A percentile compares a stretch with the other conserved stretches of the same genome.
Conservation (phyloP, 2,329 filamentous ascomycete species). For the Fusarium sp. region DNA sequence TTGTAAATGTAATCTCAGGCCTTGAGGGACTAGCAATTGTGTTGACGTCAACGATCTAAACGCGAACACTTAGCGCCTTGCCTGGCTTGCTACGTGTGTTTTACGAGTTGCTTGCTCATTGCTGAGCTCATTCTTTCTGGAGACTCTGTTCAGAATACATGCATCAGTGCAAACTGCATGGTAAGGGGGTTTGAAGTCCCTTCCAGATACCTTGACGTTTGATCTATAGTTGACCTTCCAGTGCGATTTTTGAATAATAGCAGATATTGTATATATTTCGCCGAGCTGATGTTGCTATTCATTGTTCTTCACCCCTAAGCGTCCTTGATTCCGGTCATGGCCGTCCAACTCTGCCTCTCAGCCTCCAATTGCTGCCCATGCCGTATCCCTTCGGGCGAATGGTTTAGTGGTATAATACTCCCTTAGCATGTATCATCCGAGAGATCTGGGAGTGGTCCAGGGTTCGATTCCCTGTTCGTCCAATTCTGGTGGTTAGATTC, state of each 20-base stretch:
- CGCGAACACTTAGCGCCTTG: not conserved
- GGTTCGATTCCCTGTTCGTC: constrained; percentile 32
- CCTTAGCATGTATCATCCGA: constrained; percentile 23
- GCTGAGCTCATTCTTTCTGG: not conserved
- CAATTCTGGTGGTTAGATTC: constrained; percentile 5
- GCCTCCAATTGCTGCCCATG: no score
- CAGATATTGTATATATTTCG: no score
- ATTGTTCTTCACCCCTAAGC: no score
- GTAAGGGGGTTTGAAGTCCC: no score
- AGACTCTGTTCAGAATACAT: not conserved
- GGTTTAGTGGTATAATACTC: constrained; percentile 34
- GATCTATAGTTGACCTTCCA: no score
- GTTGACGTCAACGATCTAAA: constrained; percentile 23
- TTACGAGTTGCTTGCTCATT: not conserved
- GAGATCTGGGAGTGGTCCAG: constrained; percentile 28
- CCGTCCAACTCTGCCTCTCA: no score
- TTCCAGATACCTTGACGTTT: no score
- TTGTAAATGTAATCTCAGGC: not conserved
- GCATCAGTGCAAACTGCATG: no score
- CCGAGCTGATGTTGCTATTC: no score
- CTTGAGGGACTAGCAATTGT: not conserved
- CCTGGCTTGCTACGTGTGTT: not conserved
- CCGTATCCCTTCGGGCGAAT: constrained; percentile 11
- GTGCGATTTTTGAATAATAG: no score
- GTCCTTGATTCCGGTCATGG: no score